Base-by-base conservation (phyloP, 768 basidiomycete species). In the Termitomyces sp. region DNA sequence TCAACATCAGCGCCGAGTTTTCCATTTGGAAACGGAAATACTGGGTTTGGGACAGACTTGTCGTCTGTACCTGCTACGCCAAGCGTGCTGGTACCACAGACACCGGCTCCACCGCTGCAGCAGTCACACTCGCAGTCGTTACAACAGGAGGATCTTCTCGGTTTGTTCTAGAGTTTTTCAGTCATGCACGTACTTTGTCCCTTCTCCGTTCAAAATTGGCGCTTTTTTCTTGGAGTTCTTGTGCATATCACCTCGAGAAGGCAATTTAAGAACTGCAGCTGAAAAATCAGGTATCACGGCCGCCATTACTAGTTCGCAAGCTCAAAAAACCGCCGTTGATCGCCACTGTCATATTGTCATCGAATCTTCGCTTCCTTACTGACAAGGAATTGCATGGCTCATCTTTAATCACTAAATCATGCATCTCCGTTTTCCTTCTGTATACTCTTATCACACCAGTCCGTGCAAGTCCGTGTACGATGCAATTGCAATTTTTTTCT, bases 71-170 rank as follows among this genome's bases (percentile, higher is more conserved):
- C 58, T 20, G 58, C 58, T 6, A 69, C 73, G 32, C 70, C 73
- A 35, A 66, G 63, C 52, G 54, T 66, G 54, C 51, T 56, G 52
- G 49, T 26, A 28, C 54, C 64, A 13, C 60, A 64, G 35, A 62
- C 65, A 18, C 57, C 63, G 3, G 56, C 61, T 47, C 62, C 61
- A 28, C 57, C 61, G 43, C 59, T 58, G 50, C 65, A 68, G 38
- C 65, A 66, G 57, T 64, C 64, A 45, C 67, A 69, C 45, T 61
- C 64, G 43, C 70, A 69, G 58, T 72, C 70, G 57, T 72, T 70
- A 38, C 72, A 69, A 50, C 72, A 80, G 65, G 80, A 81, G 9
- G 80, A 82, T 65, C 68, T 82, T 61, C 73, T 82, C 45, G 80
- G 80, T 1, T 69, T 82, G 68, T 82, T 82, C 64, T 82, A 76